phyloP scores from a whole-genome alignment of 768 basidiomycete species.

The Mycena amicta region DNA sequence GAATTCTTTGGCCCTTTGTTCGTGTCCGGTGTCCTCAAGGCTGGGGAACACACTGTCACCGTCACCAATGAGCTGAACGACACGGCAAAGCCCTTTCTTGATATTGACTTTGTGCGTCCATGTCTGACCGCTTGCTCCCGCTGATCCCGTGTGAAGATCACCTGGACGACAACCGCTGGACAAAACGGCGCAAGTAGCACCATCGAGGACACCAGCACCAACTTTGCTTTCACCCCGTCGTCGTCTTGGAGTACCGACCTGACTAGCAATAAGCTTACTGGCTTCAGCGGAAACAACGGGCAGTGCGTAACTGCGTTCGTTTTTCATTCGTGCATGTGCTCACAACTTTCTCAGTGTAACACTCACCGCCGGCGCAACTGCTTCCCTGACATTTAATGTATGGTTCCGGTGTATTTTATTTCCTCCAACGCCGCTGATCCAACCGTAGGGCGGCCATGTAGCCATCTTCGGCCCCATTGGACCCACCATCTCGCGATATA shows the following conservation, averaged over 20 bases:
- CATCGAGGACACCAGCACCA: constrained; percentile 9
- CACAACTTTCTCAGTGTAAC: constrained; percentile 3
- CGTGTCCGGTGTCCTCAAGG: constrained; percentile 26
- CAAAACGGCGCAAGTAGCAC: neutral
- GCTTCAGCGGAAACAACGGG: constrained; percentile 18
- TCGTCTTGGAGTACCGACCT: constrained; percentile 16
- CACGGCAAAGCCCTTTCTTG: constrained; percentile 25
- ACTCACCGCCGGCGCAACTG: constrained; percentile 3
- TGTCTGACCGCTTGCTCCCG: neutral
- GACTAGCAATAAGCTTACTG: neutral
- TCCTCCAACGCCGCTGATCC: neutral
- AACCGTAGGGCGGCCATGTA: constrained; percentile 10
- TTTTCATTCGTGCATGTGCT: neutral
- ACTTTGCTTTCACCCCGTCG: constrained; percentile 8
- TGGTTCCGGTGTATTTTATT: too few species aligned
- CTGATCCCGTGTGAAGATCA: constrained; percentile 16
- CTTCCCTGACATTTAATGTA: constrained; percentile 7
- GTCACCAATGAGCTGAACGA: constrained; percentile 21
- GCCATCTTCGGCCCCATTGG: constrained; percentile 13
- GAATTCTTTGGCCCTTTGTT: constrained; percentile 34
- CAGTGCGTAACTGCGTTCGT: constrained; percentile 9
- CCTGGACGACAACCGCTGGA: constrained; percentile 1
- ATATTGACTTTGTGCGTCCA: constrained; percentile 36
- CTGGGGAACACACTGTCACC: constrained; percentile 30
- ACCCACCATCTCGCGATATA: constrained; percentile 12